Percentiles rank a stretch among this genome's conserved stretches.
Conservation (phyloP, 2,329 filamentous ascomycete species). For the Samsoniella hepiali region DNA sequence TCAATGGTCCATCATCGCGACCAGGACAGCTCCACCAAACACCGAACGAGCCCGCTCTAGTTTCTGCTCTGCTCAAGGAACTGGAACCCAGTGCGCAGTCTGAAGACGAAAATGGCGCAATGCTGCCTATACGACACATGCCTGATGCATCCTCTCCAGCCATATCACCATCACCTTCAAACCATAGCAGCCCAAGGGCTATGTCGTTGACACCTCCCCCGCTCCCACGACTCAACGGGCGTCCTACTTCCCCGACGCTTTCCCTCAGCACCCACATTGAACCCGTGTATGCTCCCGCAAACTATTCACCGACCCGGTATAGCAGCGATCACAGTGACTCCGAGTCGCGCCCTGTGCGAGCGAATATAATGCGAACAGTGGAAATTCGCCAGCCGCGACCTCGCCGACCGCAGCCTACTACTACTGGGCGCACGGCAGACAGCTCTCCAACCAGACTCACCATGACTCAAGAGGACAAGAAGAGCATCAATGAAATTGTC, state of each 20-base stretch:
- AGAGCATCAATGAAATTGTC: slow-evolving; percentile 85
- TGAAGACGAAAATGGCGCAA: slow-evolving; percentile 48
- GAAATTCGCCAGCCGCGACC: slow-evolving; percentile 54
- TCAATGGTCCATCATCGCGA: slow-evolving; percentile 8
- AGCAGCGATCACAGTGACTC: slow-evolving; percentile 47
- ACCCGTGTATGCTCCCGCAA: slow-evolving; percentile 70
- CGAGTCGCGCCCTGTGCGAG: slow-evolving; percentile 32
- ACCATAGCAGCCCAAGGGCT: slow-evolving; percentile 64
- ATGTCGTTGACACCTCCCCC: slow-evolving; percentile 69
- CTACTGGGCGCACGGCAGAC: slow-evolving; percentile 53
- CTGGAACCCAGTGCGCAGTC: slow-evolving; percentile 66
- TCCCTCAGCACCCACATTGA: slow-evolving; percentile 69
- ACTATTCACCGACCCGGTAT: slow-evolving; percentile 62
- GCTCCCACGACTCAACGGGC: slow-evolving; percentile 47
- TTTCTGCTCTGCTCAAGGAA: slow-evolving; percentile 83
- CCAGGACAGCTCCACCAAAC: slow-evolving; percentile 1
- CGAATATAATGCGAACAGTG: slow-evolving; percentile 34
- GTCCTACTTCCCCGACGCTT: slow-evolving; percentile 63
- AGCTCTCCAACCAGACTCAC: slow-evolving; percentile 62
- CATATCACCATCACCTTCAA: slow-evolving; percentile 62
- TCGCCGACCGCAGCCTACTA: slow-evolving; percentile 41
- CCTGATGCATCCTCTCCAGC: slow-evolving; percentile 56
- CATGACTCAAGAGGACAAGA: slow-evolving; percentile 79
- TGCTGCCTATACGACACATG: slow-evolving; percentile 30
- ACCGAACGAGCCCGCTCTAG: slow-evolving; percentile 67